Conservation (phyloP, 2,329 filamentous ascomycete genomes). For the Clarireedia monteithiana region DNA sequence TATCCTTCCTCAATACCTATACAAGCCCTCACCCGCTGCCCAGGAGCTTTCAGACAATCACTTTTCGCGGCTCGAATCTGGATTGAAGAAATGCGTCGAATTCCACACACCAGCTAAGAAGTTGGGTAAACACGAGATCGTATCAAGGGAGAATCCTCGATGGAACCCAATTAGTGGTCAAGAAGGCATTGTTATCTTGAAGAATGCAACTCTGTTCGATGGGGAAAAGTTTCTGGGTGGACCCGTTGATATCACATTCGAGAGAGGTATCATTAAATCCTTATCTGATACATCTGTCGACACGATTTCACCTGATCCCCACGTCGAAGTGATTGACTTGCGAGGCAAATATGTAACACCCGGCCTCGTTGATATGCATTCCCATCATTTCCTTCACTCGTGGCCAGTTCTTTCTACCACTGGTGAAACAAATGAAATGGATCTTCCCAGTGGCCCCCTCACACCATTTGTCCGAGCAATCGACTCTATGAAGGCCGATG, state of each 20-base stretch:
- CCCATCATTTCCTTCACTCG: slow-evolving; percentile 32
- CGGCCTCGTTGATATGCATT: slow-evolving; percentile 40
- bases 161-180: slow-evolving; percentile 35
- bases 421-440: slow-evolving; percentile 33
- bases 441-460: slow-evolving; percentile 28
- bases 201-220: slow-evolving; percentile 38
- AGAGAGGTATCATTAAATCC: slow-evolving; percentile 32
- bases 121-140: slow-evolving; percentile 4
- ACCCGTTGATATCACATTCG: slow-evolving; percentile 33
- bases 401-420: slow-evolving; percentile 31
- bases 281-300: slow-evolving; percentile 21
- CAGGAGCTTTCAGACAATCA: slow-evolving; percentile 18
- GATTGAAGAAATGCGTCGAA: slow-evolving; percentile 24
- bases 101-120: slow-evolving; percentile 16
- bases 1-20: slow-evolving; percentile 22
- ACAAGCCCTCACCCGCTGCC: slow-evolving; percentile 12
- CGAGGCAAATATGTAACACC: slow-evolving; percentile 36
- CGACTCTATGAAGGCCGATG: slow-evolving; percentile 37
- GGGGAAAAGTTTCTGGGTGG: slow-evolving; percentile 30
- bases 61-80: slow-evolving; percentile 16
- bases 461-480: slow-evolving; percentile 33
- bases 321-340: slow-evolving; percentile 27
- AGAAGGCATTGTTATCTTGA: slow-evolving; percentile 30
- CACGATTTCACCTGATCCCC: slow-evolving; percentile 9
- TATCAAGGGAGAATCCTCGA: slow-evolving; percentile 31